A percentile compares a stretch with the other conserved stretches of the same genome.
These are phyloP conservation scores for Ustilago cynodontis DNA, from an alignment of 1,284 basidiomycete species.

Conservation along the genomic window DNA sequence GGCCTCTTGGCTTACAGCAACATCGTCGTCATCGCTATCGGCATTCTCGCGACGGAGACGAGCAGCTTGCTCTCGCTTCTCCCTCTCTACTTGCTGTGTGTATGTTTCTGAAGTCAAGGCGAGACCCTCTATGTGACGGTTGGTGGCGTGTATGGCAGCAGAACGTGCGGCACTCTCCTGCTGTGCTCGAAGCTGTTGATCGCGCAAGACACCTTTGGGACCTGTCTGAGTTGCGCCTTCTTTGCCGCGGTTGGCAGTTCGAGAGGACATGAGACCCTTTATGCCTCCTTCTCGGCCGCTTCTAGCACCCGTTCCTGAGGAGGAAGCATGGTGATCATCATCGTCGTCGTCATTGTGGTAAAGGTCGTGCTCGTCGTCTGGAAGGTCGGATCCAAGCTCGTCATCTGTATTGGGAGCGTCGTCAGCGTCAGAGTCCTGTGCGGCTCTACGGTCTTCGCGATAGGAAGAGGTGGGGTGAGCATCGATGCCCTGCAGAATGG, in stretches of 20 bases:
- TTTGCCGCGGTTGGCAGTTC: slow-evolving; percentile 22
- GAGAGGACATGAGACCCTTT: slow-evolving; percentile 20
- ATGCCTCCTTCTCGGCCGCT: neutral
- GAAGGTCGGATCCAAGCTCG: slow-evolving; percentile 54
- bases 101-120: slow-evolving; percentile 49
- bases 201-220: slow-evolving; percentile 59
- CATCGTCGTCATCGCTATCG: slow-evolving; percentile 29
- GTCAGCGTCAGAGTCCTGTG: slow-evolving; percentile 13
- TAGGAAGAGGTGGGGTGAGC: slow-evolving; percentile 27
- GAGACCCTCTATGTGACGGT: slow-evolving; percentile 39
- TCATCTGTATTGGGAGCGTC: slow-evolving; percentile 51
- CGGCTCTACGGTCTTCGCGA: slow-evolving; percentile 37
- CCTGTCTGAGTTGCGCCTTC: slow-evolving; percentile 54
- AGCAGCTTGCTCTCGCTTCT: slow-evolving; percentile 23
- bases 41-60: slow-evolving; percentile 12
- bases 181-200: slow-evolving; percentile 36
- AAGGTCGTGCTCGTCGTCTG: slow-evolving; percentile 30
- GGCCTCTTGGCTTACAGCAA: slow-evolving; percentile 26
- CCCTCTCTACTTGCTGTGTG: slow-evolving; percentile 42
- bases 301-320: slow-evolving; percentile 1
- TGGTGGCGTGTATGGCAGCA: slow-evolving; percentile 30
- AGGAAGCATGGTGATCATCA: slow-evolving; percentile 3
- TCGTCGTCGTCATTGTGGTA: slow-evolving; percentile 29
- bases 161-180: slow-evolving; percentile 23
- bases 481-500: slow-evolving; percentile 51